Percentiles rank a stretch among this genome's conserved stretches.
These are phyloP conservation scores for Linum lewisii DNA, from an alignment of 345 rosid genomes.

Conservation along the genomic window DNA sequence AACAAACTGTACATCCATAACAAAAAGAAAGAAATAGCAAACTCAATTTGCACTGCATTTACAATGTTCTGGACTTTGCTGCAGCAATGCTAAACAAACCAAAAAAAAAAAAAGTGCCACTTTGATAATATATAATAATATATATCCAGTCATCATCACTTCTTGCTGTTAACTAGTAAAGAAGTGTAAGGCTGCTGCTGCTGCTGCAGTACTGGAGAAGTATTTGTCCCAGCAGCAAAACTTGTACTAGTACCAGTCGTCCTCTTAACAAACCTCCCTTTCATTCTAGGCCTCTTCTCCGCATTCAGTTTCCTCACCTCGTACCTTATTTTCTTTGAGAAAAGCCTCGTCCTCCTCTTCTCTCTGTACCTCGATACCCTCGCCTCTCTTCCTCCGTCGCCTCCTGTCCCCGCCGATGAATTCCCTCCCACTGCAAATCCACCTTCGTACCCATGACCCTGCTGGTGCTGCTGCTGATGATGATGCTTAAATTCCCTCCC, in stretches of 20 bases:
- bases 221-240: neutral
- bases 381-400: constrained; percentile 71
- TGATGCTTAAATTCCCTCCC: constrained; percentile 17
- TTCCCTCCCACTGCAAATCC: constrained; percentile 7
- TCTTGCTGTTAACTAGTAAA: neutral
- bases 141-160: no score
- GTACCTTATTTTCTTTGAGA: constrained; percentile 91
- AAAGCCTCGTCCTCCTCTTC: constrained; percentile 77
- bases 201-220: neutral
- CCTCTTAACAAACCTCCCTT: constrained; percentile 94
- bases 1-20: no score
- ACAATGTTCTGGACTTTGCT: no score
- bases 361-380: constrained; percentile 79
- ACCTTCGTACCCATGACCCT: constrained; percentile 1
- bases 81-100: no score
- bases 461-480: neutral
- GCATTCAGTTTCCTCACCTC: constrained; percentile 90
- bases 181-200: no score
- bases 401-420: constrained; percentile 15
- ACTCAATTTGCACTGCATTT: no score
- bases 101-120: no score
- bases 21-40: no score
- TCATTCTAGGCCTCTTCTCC: constrained; percentile 95
- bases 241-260: constrained; percentile 3
- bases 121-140: no score